phyloP scores from a whole-genome alignment of 176 grass and related monocot species.

The Triticum monococcum region DNA sequence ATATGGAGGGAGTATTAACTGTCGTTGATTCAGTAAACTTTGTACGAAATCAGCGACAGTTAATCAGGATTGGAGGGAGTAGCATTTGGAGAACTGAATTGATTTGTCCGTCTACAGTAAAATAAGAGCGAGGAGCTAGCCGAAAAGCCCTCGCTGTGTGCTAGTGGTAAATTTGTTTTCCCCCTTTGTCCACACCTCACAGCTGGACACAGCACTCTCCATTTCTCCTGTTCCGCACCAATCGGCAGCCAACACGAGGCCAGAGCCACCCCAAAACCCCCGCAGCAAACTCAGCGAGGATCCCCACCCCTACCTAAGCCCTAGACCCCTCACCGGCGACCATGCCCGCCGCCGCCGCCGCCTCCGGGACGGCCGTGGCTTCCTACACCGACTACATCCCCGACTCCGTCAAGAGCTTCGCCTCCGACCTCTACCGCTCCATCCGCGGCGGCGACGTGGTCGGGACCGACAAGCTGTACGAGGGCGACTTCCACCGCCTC shows the following conservation, averaged over 20 bases:
- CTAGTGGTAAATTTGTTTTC: no score
- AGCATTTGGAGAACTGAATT: no score
- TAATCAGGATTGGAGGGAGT: no score
- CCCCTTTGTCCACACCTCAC: neutral
- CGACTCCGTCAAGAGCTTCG: constrained; percentile 88
- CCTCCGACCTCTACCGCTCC: constrained; percentile 82
- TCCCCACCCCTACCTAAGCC: neutral
- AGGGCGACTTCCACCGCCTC: constrained; percentile 78
- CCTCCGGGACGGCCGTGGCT: constrained; percentile 6
- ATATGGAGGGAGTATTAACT: no score
- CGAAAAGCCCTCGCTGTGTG: no score
- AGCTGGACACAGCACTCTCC: neutral
- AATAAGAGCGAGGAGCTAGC: no score
- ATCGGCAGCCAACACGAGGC: neutral
- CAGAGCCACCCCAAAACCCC: constrained; percentile 10
- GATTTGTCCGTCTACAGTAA: no score
- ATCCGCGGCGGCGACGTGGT: constrained; percentile 88
- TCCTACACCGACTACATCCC: constrained; percentile 87
- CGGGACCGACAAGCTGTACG: constrained; percentile 96
- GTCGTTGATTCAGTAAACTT: no score
- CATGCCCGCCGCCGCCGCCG: constrained; percentile 45
- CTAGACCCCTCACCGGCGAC: neutral
- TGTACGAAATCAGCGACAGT: no score
- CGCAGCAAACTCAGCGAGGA: neutral
- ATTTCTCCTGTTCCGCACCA: neutral